Evolutionary conservation across 495 filamentous ascomycete species (phyloP), one percentile per base, ranked within the genome.

Genomic region (Aspergillus leporis): DNA sequence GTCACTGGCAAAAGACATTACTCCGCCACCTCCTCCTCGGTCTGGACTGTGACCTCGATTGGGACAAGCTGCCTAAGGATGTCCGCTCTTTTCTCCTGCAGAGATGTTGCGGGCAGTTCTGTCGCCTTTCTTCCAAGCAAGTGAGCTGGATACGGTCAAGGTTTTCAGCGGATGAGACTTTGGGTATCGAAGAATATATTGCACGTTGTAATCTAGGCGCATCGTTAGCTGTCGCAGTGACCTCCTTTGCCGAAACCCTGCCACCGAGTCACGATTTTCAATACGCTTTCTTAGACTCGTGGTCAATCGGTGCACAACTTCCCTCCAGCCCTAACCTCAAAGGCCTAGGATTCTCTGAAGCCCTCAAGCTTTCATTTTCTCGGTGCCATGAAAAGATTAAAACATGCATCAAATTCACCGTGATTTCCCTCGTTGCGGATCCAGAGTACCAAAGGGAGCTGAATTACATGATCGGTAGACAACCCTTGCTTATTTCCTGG

Each of bases 371-470:
- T 78, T 55, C 78, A 81, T 59, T 64, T 51, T n/a, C 51, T 80
- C 12, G 76, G 76, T 5, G 62, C 66, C 5, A 62, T 67, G 13
- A 78, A 52, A 66, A 73, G 14, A 43, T 69, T 19, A 47, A 47
- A 63, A 66, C 18, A 59, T 83, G 21, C 77, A 66, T 80, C 69
- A 86, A 86, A 56, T 85, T 85, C 65, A 63, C 80, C 22, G 69
- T 82, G 7, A 72, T 85, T 53, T 76, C 83, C 18, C 55, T 81
- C 13, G 70, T 84, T 30, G 83, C 83, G 8, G 83, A 86, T 65
- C 76, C 79, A 5, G 83, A 86, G 58, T 85, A 81, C 61, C 83
- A 86, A 59, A 68, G 83, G 45, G 83, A 86, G 53, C 70, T 85
- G 53, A 69, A 83, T 13, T 79, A 79, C 64, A 72, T 80, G 40